Base-by-base conservation (phyloP, 352 stramenopile species). In the Blastocystis hominis region DNA sequence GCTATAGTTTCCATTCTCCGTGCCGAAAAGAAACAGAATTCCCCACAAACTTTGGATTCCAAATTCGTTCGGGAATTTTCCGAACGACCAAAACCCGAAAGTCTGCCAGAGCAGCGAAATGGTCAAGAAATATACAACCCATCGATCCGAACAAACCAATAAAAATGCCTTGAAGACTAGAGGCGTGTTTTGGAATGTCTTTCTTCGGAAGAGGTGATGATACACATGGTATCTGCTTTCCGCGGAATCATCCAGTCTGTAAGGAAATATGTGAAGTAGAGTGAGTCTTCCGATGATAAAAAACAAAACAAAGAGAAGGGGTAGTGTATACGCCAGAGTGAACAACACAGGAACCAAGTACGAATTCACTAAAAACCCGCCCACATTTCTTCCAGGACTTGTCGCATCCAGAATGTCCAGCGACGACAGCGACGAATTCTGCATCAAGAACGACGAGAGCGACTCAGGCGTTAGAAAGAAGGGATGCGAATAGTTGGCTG, bases 21-120 rank as follows among this genome's bases (percentile, higher is more conserved):
- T 80, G 9, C 38, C 53, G 10, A 46, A 46, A 62, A 80, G 2
- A 47, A 80, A 80, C 24, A 80, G n/a, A 13, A 80, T 64, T 24
- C 70, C 70, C 70, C 70, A 80, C 30, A 80, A 42, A 0, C 20
- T 62, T 38, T 80, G 70, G 5, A 80, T 40, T 7, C 70, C 70
- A 47, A 80, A 80, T 34, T 80, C 70, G 3, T 40, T 15, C 4
- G 70, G 70, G 42, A 66, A 80, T 2, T 40, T 61, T 3, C 70
- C 70, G 36, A 80, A 42, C 3, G 70, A 62, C 70, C 70, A 80
- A 47, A 80, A 80, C 0, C 70, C 70, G 70, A 80, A 64, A 9
- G 55, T 62, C 46, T 61, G 30, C 70, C 70, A 80, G n/a, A 80
- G 70, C 24, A 62, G 70, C 36, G 70, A 20, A 9, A 40, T n/a